Evolutionary conservation across 2,329 filamentous ascomycete species (phyloP).

Genomic region (Paraphoma chrysanthemicola): DNA sequence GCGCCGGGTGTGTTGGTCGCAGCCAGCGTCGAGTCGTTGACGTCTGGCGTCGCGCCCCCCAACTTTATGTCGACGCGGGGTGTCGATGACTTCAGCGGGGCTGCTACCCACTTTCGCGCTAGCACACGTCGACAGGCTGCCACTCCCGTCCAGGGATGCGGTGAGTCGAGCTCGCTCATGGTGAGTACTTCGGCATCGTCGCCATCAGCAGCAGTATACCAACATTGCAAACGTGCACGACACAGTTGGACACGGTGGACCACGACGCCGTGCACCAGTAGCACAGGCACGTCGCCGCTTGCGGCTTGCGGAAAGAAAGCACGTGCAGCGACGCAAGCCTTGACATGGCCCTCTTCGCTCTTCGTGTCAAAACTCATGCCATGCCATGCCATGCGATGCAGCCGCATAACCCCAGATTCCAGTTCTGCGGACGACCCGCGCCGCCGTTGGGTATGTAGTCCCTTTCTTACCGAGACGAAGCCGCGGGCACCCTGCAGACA

Average conservation of each 20-base stretch:
- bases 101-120: slow-evolving; percentile 4
- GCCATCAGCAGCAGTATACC: not conserved
- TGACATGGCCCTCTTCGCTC: too few relatives aligned
- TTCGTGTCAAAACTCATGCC: too few relatives aligned
- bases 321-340: too few relatives aligned
- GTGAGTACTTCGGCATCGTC: not conserved
- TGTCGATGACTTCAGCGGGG: slow-evolving; percentile 23
- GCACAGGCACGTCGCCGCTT: too few relatives aligned
- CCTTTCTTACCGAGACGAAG: slow-evolving; percentile 2
- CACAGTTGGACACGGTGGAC: too few relatives aligned
- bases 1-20: not conserved
- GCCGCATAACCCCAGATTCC: slow-evolving; percentile 14
- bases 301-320: too few relatives aligned
- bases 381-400: not conserved
- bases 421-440: slow-evolving; percentile 13
- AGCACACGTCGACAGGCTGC: slow-evolving; percentile 3
- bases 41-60: not conserved
- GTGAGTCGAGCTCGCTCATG: slow-evolving; percentile 8
- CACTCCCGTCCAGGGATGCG: not conserved
- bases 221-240: too few relatives aligned
- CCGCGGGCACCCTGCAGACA: not conserved
- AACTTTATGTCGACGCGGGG: slow-evolving; percentile 1
- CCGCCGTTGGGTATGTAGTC: not conserved
- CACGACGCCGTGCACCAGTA: too few relatives aligned
- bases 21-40: not conserved